A percentile compares a stretch with the other conserved stretches of the same genome.
phyloP scores from a whole-genome alignment of 140 eudicot species.

The Cichorium intybus region DNA sequence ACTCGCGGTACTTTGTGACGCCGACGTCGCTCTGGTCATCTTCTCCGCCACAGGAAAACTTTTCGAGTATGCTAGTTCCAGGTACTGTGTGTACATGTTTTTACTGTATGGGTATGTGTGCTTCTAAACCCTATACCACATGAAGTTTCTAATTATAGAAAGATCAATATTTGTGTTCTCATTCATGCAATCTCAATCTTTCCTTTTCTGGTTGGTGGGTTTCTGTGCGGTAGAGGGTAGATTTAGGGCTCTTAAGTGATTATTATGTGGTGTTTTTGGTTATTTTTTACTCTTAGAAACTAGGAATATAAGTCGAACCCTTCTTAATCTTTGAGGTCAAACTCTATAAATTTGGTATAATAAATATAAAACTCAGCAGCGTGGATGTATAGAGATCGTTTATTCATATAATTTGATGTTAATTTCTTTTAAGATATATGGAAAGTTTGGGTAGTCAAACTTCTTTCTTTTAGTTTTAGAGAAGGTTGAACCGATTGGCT shows the following conservation, averaged over 20 bases:
- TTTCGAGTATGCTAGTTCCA: conserved; percentile 46
- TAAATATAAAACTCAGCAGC: not conserved
- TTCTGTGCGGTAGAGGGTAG: conserved; percentile 6
- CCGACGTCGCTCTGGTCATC: conserved; percentile 44
- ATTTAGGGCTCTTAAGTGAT: conserved; percentile 12
- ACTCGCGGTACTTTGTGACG: conserved; percentile 51
- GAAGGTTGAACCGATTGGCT: not conserved
- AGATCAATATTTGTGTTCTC: conserved; percentile 1
- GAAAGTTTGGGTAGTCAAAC: not conserved
- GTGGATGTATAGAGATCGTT: not conserved
- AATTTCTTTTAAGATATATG: not conserved
- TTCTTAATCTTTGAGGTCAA: conserved; percentile 2
- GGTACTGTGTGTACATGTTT: conserved; percentile 17
- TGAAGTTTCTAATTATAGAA: conserved; percentile 30
- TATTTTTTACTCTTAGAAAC: not conserved
- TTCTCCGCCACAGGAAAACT: conserved; percentile 51
- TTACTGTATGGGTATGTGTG: not conserved
- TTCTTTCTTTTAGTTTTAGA: not conserved
- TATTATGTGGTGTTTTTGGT: not conserved
- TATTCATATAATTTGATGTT: not conserved
- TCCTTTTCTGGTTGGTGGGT: conserved; percentile 3
- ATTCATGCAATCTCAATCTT: conserved; percentile 12
- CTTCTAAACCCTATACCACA: conserved; percentile 3
- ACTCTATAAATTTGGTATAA: not conserved
- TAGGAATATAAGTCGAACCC: not conserved